phyloP scores from a whole-genome alignment of 2,329 filamentous ascomycete genomes.

The Xylaria sp. region DNA sequence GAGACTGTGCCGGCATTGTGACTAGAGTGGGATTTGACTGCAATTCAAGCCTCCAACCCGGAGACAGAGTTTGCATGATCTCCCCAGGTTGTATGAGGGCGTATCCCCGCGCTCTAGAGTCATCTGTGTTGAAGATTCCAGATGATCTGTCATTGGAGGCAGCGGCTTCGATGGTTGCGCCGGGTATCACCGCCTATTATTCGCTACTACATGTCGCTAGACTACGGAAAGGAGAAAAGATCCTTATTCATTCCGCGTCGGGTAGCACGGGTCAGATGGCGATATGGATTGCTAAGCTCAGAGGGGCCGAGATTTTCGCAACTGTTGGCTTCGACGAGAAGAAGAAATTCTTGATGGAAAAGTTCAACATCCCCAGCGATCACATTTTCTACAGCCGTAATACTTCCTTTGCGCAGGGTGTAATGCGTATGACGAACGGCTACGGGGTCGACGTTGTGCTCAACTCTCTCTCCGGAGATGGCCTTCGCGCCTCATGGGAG shows the following conservation, averaged over 20 bases:
- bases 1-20: constrained; percentile 3
- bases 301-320: constrained; percentile 46
- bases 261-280: constrained; percentile 42
- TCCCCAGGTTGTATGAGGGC: constrained; percentile 38
- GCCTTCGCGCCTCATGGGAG: constrained; percentile 49
- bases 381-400: constrained; percentile 51
- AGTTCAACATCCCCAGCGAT: constrained; percentile 46
- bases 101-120: constrained; percentile 35
- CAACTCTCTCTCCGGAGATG: constrained; percentile 49
- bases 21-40: constrained; percentile 7
- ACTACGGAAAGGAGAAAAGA: constrained; percentile 41
- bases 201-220: constrained; percentile 44
- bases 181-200: constrained; percentile 46
- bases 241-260: constrained; percentile 43
- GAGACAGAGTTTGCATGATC: not conserved
- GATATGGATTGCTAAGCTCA: constrained; percentile 37
- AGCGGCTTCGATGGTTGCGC: constrained; percentile 33
- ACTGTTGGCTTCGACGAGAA: constrained; percentile 51
- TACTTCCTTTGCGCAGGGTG: constrained; percentile 46
- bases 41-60: constrained; percentile 12
- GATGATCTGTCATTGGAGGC: constrained; percentile 31
- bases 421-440: constrained; percentile 46
- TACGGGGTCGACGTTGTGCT: constrained; percentile 51
- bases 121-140: constrained; percentile 30
- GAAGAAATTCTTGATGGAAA: constrained; percentile 46